Conservation (phyloP, 371 early-diverging fungal species). For the Massospora cicadina region DNA sequence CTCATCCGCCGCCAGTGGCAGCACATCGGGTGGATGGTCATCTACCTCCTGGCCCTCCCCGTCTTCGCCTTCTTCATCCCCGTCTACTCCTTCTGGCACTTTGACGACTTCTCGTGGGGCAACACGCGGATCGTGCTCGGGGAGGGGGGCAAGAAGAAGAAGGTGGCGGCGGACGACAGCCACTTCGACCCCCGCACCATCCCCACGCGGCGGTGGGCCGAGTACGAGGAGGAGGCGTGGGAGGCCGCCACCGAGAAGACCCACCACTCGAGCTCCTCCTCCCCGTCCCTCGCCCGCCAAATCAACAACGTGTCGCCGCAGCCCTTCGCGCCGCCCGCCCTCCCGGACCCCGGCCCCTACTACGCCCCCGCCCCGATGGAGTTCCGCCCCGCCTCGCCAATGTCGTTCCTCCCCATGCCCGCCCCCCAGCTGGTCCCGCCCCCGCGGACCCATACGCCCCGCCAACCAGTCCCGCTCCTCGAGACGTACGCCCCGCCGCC, state of each 20-base stretch:
- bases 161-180: conserved; percentile 29
- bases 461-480: neutral
- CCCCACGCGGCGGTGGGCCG: conserved; percentile 42
- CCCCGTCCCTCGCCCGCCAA: neutral
- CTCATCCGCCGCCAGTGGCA: conserved; percentile 77
- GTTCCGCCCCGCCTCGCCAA: neutral
- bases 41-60: conserved; percentile 72
- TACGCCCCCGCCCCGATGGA: neutral
- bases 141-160: conserved; percentile 32
- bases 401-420: neutral
- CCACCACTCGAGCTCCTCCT: too few relatives aligned
- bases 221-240: conserved; percentile 37
- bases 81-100: conserved; percentile 79
- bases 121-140: conserved; percentile 61
- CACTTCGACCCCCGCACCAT: conserved; percentile 49
- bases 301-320: neutral
- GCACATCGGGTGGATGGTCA: conserved; percentile 95
- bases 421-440: neutral
- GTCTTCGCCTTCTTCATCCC: conserved; percentile 39
- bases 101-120: conserved; percentile 83
- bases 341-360: neutral
- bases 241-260: conserved; percentile 16
- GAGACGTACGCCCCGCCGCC: neutral
- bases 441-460: neutral
- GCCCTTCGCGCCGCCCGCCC: conserved; percentile 4